phyloP scores from a whole-genome alignment of 768 basidiomycete species.

The Boletus patriciae region DNA sequence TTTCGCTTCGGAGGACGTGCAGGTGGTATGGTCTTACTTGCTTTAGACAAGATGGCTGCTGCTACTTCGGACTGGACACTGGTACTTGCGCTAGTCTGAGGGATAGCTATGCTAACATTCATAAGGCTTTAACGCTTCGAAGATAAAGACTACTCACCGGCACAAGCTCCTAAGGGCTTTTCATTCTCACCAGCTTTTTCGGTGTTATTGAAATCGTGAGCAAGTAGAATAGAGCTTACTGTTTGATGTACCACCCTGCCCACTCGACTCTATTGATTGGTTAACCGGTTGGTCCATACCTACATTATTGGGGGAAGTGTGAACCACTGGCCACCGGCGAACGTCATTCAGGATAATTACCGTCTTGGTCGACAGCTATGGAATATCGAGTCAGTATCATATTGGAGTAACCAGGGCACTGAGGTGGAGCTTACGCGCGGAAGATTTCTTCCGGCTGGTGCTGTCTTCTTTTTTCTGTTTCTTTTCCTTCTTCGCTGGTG shows the following conservation, averaged over 20 bases:
- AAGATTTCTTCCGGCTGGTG: neutral
- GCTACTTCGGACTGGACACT: constrained; percentile 17
- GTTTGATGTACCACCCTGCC: neutral
- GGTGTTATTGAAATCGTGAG: constrained; percentile 4
- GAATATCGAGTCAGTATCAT: neutral
- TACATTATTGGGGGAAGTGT: neutral
- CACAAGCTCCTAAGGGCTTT: constrained; percentile 7
- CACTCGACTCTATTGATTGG: neutral
- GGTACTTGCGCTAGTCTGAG: constrained; percentile 18
- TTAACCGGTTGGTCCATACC: neutral
- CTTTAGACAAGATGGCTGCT: constrained; percentile 19
- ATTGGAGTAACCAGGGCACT: neutral
- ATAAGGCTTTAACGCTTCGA: constrained; percentile 15
- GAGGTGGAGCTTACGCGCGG: constrained; percentile 13
- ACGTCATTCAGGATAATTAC: constrained; percentile 1
- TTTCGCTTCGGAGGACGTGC: constrained; percentile 11
- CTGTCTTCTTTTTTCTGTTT: constrained; percentile 8
- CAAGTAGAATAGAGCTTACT: constrained; percentile 7
- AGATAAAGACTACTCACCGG: constrained; percentile 15
- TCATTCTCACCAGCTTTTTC: constrained; percentile 6
- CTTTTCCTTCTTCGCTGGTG: constrained; percentile 6
- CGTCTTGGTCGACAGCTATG: constrained; percentile 3
- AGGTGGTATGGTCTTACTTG: constrained; percentile 4
- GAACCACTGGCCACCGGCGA: neutral
- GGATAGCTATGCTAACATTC: constrained; percentile 24